Percentiles rank a stretch among this genome's conserved stretches.
Evolutionary conservation across 2,329 filamentous ascomycete genomes (phyloP).

Genomic region (Ophiocordyceps robertsii): DNA sequence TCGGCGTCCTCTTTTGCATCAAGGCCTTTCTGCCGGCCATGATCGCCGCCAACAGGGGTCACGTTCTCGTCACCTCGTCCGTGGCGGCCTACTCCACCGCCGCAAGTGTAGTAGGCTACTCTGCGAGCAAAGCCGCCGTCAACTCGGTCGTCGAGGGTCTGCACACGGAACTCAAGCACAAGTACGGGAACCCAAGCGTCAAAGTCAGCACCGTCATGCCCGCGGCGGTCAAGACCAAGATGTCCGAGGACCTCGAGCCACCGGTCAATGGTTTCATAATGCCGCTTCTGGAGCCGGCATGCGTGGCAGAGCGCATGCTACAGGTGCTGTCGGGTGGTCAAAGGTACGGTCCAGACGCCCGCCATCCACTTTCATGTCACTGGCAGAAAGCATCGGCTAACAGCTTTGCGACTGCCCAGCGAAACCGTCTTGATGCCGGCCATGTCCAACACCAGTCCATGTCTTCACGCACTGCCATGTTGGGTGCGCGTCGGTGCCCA

Average conservation of each 20-base stretch:
- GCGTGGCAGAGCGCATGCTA: not conserved
- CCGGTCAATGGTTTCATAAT: not conserved
- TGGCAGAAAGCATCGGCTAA: not conserved
- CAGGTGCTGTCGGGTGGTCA: not conserved
- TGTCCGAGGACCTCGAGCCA: not conserved
- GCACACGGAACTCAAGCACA: not conserved
- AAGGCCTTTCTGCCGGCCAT: not conserved
- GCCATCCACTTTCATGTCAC: not conserved
- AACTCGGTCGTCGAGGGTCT: not conserved
- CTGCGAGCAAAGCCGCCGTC: not conserved
- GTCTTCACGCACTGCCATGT: not conserved
- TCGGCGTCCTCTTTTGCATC: slow-evolving; percentile 1
- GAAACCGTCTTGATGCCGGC: not conserved
- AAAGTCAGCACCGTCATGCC: not conserved
- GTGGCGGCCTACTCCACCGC: not conserved
- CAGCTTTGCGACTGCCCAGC: not conserved
- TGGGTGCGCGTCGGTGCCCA: not conserved
- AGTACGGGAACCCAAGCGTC: not conserved
- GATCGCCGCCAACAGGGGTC: not conserved
- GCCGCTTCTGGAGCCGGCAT: not conserved
- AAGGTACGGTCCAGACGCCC: not conserved
- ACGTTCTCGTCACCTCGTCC: not conserved
- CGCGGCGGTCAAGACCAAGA: not conserved
- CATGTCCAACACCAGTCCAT: not conserved
- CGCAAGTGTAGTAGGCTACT: not conserved